These are phyloP conservation scores for Metarhizium anisopliae DNA, from an alignment of 2,329 filamentous ascomycete genomes.

Conservation along the genomic window DNA sequence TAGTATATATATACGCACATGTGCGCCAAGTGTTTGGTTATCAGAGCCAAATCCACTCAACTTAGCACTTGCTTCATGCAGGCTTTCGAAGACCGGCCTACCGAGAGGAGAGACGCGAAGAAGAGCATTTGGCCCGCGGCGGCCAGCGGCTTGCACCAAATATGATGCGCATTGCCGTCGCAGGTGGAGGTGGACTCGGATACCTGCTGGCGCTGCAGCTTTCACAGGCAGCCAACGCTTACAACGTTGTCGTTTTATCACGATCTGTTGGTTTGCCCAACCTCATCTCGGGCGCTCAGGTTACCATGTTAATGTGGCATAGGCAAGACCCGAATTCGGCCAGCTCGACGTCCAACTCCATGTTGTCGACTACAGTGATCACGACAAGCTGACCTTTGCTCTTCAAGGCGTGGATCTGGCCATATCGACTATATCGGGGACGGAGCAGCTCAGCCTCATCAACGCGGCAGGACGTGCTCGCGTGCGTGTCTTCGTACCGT, in stretches of 20 bases:
- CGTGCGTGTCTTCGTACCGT: constrained; percentile 63
- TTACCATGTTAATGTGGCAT: constrained; percentile 11
- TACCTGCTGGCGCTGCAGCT: constrained; percentile 44
- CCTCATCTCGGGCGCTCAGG: constrained; percentile 1
- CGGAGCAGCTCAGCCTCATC: constrained; percentile 61
- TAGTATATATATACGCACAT: constrained; percentile 8
- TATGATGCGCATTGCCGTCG: constrained; percentile 42
- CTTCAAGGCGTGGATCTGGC: constrained; percentile 66
- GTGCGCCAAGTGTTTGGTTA: constrained; percentile 1
- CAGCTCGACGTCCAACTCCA: constrained; percentile 55
- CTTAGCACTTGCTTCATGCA: constrained; percentile 2
- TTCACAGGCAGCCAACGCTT: constrained; percentile 45
- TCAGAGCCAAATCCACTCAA: constrained; percentile 3
- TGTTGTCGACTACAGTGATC: constrained; percentile 56
- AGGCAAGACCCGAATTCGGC: constrained; percentile 47
- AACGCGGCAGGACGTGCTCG: constrained; percentile 56
- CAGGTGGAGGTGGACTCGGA: constrained; percentile 36
- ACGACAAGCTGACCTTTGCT: constrained; percentile 50
- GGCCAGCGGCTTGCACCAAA: constrained; percentile 9
- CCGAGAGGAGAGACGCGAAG: constrained; percentile 6
- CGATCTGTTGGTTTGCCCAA: constrained; percentile 27
- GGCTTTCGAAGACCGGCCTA: constrained; percentile 1
- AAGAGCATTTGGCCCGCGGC: constrained; percentile 7
- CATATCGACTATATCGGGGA: constrained; percentile 63
- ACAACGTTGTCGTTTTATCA: constrained; percentile 64